Evolutionary conservation across 2,329 filamentous ascomycete species (phyloP), one percentile per base, ranked within the genome.

Genomic region (Cordyceps sp.): DNA sequence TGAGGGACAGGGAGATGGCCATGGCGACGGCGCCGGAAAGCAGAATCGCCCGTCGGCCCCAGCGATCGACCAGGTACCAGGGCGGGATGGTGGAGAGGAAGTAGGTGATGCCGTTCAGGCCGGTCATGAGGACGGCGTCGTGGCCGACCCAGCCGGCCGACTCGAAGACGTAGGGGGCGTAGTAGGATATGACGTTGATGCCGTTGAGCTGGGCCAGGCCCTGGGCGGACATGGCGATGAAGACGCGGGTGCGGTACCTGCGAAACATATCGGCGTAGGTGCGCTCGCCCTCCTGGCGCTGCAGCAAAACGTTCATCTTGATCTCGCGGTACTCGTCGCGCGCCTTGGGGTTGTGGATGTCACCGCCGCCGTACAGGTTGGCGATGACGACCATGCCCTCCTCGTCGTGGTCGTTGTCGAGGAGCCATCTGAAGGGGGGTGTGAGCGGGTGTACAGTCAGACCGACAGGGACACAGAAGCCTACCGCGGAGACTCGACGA

Each of bases 131-230:
- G 40, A 96, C 81, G 5, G 90, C 90, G 36, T 84, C 69, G 42
- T 88, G 83, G 19, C 88, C 90, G 34, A 73, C 59, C 90, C 88
- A 96, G n/a, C 90, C 88, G 24, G 90, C 90, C 37, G 86, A 86
- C 57, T 94, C 86, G 47, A 98, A 96, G 13, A 96, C 88, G 34
- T 92, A 74, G 0, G 90, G 90, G 1, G 90, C 90, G 50, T 98
- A 98, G 64, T 96, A 98, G 2, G 88, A 96, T 40, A 98, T 98
- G 51, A 98, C 90, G 57, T 98, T 98, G 62, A 98, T 98, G 42
- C 90, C 90, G 59, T 96, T 96, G 33, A 98, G 73, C 57, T 98
- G 90, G 19, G 90, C 90, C 41, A 98, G 72, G 6, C 78, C 85
- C 56, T 96, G 90, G 4, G 90, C 90, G 22, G 88, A 96, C 90